These are phyloP conservation scores for Protomyces lactucae-debilis DNA, from an alignment of 1,139 yeast species.

Conservation along the genomic window DNA sequence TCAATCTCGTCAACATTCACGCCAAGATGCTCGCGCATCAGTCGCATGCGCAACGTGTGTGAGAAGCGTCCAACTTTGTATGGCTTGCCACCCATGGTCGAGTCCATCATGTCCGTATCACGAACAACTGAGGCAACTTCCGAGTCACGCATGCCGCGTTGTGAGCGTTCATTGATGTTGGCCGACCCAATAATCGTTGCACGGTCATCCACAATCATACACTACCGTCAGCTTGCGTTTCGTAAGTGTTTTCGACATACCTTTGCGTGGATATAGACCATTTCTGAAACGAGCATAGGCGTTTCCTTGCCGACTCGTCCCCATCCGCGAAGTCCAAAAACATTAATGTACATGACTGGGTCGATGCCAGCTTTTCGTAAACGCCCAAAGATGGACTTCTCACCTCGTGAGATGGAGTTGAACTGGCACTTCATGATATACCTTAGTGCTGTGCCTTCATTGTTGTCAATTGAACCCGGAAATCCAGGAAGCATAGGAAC, in stretches of 20 bases:
- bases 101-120: slow-evolving; percentile 69
- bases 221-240: slow-evolving; percentile 18
- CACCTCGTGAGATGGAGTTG: slow-evolving; percentile 87
- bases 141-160: slow-evolving; percentile 89
- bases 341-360: slow-evolving; percentile 87
- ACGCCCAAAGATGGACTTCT: slow-evolving; percentile 81
- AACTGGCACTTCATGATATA: slow-evolving; percentile 96
- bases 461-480: slow-evolving; percentile 85
- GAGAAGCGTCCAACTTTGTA: slow-evolving; percentile 83
- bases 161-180: slow-evolving; percentile 89
- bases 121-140: slow-evolving; percentile 86
- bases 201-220: slow-evolving; percentile 86
- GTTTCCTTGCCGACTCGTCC: slow-evolving; percentile 73
- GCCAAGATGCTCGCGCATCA: slow-evolving; percentile 96
- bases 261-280: slow-evolving; percentile 89
- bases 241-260: slow-evolving; percentile 3
- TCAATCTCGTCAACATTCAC: slow-evolving; percentile 86
- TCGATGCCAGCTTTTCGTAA: slow-evolving; percentile 68
- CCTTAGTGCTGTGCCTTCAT: slow-evolving; percentile 90
- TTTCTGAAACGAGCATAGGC: slow-evolving; percentile 76
- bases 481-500: slow-evolving; percentile 98
- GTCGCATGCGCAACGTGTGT: slow-evolving; percentile 76
- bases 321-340: slow-evolving; percentile 91
- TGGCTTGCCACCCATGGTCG: slow-evolving; percentile 76
- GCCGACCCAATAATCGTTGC: slow-evolving; percentile 95